Evolutionary conservation across 192 early-diverging fungal species (phyloP), one percentile per base, ranked within the genome.

Genomic region (Pilaira anomala): DNA sequence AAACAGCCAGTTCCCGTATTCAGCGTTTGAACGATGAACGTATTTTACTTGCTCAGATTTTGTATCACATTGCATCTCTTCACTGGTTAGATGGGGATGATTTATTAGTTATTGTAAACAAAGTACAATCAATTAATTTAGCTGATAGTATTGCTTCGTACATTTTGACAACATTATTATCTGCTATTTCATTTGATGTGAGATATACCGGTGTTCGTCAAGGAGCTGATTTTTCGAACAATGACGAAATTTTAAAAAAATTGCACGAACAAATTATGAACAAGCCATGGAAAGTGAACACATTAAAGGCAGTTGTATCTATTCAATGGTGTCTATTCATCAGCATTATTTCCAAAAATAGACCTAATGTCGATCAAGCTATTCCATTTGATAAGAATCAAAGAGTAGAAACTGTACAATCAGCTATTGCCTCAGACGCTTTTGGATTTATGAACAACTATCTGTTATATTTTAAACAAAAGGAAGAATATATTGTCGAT

Each of bases 391-490:
- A 72, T 18, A 65, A 76, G 44, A 72, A 72, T 2, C 69, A 72
- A 13, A 63, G 85, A 12, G 74, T 80, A 45, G 57, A 57, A 42
- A 75, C 85, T 19, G 79, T 79, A 5, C 75, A 85, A 59, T 77
- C 75, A 18, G 85, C 84, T 2, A 78, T 85, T 14, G 67, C 69
- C 24, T 70, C 76, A 50, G 72, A 81, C 50, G 83, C 80, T 0
- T 87, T 88, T 30, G 81, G 79, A 33, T 88, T 88, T 68, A 82
- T 85, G 19, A 80, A 77, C 22, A 77, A 83, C 64, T 87, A 87
- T 62, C 67, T 88, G 9, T 75, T 91, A 18, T 78, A 76, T 13
- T 82, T 81, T 62, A 65, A 67, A 60, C 60, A 58, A 48, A 60
- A 60, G 6, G 33, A 70, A 29, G 56, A 22, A 7, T 29, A 60